A percentile compares a stretch with the other conserved stretches of the same genome.
Conservation (phyloP, 495 filamentous ascomycete species). For the Penicillium soppii region DNA sequence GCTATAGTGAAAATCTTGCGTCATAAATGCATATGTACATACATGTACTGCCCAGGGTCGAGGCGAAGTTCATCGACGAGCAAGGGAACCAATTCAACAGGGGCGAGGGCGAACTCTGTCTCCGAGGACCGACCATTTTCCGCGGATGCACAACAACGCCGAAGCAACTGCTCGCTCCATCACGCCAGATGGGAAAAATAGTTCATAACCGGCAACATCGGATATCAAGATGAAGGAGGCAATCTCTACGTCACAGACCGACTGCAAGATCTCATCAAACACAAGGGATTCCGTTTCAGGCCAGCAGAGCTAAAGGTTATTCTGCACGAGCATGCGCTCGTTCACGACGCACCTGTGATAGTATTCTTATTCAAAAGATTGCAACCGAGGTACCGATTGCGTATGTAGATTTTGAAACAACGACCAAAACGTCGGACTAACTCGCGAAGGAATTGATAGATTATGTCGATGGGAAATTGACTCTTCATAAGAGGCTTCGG, state of each 20-base stretch:
- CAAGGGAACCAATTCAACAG: slow-evolving; percentile 36
- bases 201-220: slow-evolving; percentile 60
- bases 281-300: slow-evolving; percentile 59
- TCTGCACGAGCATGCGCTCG: slow-evolving; percentile 59
- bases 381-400: slow-evolving; percentile 73
- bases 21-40: too few relatives aligned
- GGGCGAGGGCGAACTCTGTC: slow-evolving; percentile 55
- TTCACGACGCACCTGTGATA: slow-evolving; percentile 73
- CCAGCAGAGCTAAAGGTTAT: slow-evolving; percentile 74
- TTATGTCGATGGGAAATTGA: neutral
- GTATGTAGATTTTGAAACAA: slow-evolving; percentile 53
- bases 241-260: slow-evolving; percentile 55
- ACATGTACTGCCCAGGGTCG: slow-evolving; percentile 70
- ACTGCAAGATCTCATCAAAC: slow-evolving; percentile 55
- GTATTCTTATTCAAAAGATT: slow-evolving; percentile 55
- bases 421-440: slow-evolving; percentile 27
- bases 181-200: slow-evolving; percentile 52
- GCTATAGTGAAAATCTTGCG: neutral
- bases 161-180: slow-evolving; percentile 48
- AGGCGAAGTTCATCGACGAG: slow-evolving; percentile 63
- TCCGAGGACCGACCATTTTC: slow-evolving; percentile 59
- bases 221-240: slow-evolving; percentile 46
- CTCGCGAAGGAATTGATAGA: neutral
- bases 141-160: slow-evolving; percentile 51
- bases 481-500: slow-evolving; percentile 7